Evolutionary conservation across 169 alveolate genomes (phyloP), one percentile per base, ranked within the genome.

Genomic region (Neospora caninum): DNA sequence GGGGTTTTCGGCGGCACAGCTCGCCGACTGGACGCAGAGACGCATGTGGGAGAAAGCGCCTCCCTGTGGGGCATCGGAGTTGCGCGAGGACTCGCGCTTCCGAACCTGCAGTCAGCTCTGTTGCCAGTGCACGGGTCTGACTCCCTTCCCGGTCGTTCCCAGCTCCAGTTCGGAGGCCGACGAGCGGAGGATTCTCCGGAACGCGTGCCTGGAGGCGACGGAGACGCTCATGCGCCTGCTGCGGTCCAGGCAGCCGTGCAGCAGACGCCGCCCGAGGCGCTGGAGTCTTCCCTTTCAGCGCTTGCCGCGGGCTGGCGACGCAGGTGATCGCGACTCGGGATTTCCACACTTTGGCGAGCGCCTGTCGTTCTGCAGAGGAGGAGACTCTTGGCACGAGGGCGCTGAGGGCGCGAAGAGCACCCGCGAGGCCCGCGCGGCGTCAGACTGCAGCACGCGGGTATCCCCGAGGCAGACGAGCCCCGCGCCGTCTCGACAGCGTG

Each of bases 101-200:
- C 4, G 73, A 7, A 29, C 84, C 49, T 93, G 95, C 83, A 84
- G 93, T 29, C 70, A 64, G 36, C 70, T 93, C 53, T 93, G 95
- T 88, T 93, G 95, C 89, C 89, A 67, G 20, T 93, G 95, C 89
- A 93, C 88, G 34, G 95, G 95, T 43, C 83, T 93, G 45, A 86
- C 95, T 9, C n/a, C 95, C 49, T 53, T 86, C 18, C 95, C 95
- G 7, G 36, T 38, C 29, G 9, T 92, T 73, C 49, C 39, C 16
- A 49, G 45, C 42, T 84, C 91, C 27, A 42, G 43, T 87, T 73
- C 88, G n/a, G 70, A 31, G 58, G 80, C 58, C 6, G 58, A 54
- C 7, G 84, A 92, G 64, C 80, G 67, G 31, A 91, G 45, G 53
- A 45, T 82, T 22, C 87, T 93, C 49, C n/a, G 45, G n/a, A 39